phyloP scores from a whole-genome alignment of 768 basidiomycete species.

The Boletus eberwhitei region DNA sequence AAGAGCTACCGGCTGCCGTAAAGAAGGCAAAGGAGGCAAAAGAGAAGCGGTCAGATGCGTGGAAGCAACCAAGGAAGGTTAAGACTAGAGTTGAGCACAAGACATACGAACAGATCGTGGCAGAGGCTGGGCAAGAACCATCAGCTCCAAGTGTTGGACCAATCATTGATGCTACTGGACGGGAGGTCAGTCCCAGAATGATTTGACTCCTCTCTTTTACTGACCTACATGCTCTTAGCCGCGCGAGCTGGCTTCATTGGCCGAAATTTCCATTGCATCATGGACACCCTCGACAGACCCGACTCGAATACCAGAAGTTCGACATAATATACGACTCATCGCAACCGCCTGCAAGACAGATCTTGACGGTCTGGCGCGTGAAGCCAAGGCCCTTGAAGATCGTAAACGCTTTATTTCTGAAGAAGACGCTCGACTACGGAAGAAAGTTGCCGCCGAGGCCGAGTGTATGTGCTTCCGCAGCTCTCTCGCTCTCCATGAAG shows the following conservation, averaged over 20 bases:
- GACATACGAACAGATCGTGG: constrained; percentile 94
- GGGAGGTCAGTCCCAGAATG: constrained; percentile 58
- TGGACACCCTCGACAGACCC: constrained; percentile 90
- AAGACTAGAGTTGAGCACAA: constrained; percentile 90
- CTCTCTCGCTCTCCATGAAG: neutral
- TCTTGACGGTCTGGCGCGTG: constrained; percentile 83
- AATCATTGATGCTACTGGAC: constrained; percentile 94
- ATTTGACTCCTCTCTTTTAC: neutral
- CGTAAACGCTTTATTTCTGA: constrained; percentile 66
- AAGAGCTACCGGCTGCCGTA: constrained; percentile 32
- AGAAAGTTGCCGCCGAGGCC: constrained; percentile 72
- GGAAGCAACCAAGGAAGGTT: constrained; percentile 83
- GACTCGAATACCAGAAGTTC: constrained; percentile 91
- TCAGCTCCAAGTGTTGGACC: constrained; percentile 62
- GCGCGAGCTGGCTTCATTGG: constrained; percentile 82
- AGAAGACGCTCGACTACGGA: constrained; percentile 70
- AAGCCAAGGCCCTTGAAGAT: constrained; percentile 81
- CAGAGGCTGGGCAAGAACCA: constrained; percentile 72
- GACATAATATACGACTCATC: constrained; percentile 91
- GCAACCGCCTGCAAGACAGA: constrained; percentile 78
- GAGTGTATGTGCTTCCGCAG: constrained; percentile 48
- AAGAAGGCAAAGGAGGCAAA: constrained; percentile 51
- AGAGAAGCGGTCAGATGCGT: constrained; percentile 67
- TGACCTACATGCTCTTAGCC: constrained; percentile 44
- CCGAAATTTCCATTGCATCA: constrained; percentile 67